Base-by-base conservation (phyloP, 2,329 filamentous ascomycete genomes). In the Aspergillus ustus region DNA sequence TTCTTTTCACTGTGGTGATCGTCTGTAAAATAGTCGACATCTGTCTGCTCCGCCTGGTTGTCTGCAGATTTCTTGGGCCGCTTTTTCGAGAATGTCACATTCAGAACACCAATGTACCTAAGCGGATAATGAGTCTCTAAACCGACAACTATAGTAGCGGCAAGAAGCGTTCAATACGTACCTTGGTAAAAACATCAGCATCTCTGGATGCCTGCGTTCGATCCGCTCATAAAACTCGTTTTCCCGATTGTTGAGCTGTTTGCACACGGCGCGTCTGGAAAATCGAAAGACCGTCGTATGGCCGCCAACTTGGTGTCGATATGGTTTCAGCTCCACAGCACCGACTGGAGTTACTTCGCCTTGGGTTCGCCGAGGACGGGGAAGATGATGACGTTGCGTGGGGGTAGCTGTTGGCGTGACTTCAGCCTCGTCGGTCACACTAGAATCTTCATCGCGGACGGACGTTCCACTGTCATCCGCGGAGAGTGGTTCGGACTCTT, bases 151-250 rank as follows among this genome's bases (percentile, higher is more conserved):
- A 50, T n/a, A 11, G 28, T 13, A 49, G 3, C 11, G 34, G 13
- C 9, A 54, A 7, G 20, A 4, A 52, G 11, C 9, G 9, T 9
- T 7, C 19, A 61, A 81, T 81, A 91, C 89, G 44, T 73, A 82
- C 78, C 93, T 92, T 66, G 95, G 95, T 66, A 99, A 83, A 74
- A 98, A 99, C 46, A 91, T 88, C 62, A 99, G 81, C 71, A 99
- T 84, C 73, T 97, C 91, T 66, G 93, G 91, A 77, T 99, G 94
- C 68, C 92, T 88, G 71, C 87, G 88, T 81, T 99, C 95, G 70
- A 98, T 92, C 58, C 90, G 95, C 78, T 99, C 95, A 77, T 99
- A 99, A 75, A 99, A 99, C 78, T 97, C 92, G 77, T 99, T 99
- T 75, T 99, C 95, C 72, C 94, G 87, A 75, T 97, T 99, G 77